Evolutionary conservation across 306 rosid genomes (phyloP).

Genomic region (Adenanthera pavonina): DNA sequence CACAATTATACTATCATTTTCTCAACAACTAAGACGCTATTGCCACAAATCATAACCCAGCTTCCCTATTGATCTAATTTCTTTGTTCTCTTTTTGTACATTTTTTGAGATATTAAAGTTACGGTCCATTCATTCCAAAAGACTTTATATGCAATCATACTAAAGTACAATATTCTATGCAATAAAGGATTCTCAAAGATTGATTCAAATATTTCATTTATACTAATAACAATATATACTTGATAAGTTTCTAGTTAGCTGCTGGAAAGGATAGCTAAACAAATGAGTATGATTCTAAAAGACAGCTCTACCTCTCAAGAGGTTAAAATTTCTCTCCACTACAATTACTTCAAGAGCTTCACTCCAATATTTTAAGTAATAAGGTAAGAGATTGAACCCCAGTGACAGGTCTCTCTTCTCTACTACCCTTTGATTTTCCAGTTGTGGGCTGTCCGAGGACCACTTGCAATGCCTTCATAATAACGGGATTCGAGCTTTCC

Average conservation of each 20-base stretch:
- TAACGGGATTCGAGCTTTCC: slow-evolving; percentile 69
- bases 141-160: neutral
- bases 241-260: slow-evolving; percentile 16
- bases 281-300: neutral
- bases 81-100: neutral
- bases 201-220: slow-evolving; percentile 27
- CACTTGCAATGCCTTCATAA: slow-evolving; percentile 82
- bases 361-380: neutral
- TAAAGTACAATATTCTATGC: neutral
- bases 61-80: neutral
- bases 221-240: slow-evolving; percentile 20
- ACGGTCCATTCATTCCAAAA: too few species aligned
- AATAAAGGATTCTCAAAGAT: slow-evolving; percentile 12
- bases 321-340: neutral
- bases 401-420: slow-evolving; percentile 20
- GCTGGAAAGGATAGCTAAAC: slow-evolving; percentile 28
- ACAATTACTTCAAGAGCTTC: neutral
- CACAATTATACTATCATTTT: neutral
- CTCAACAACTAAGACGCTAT: neutral
- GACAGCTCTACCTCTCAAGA: neutral
- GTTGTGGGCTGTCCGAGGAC: slow-evolving; percentile 77
- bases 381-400: slow-evolving; percentile 23
- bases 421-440: slow-evolving; percentile 77
- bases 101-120: too few species aligned
- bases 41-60: slow-evolving; percentile 15